These are phyloP conservation scores for Fusarium bactridioides DNA, from an alignment of 2,329 filamentous ascomycete species.

Conservation along the genomic window DNA sequence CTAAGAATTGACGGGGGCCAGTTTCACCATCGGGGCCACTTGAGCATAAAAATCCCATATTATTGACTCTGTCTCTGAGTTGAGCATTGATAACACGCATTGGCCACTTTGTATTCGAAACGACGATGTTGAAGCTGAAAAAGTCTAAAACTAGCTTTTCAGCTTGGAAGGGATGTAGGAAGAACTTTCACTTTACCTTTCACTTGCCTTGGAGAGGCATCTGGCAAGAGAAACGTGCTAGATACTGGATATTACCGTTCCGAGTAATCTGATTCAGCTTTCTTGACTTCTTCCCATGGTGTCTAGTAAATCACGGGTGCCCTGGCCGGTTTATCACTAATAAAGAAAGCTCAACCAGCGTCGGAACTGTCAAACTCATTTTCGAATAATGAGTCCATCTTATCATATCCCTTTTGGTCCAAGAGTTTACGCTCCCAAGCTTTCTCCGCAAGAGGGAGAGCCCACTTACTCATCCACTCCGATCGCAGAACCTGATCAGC, in stretches of 20 bases:
- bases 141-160: neutral
- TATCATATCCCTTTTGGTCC: neutral
- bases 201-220: fast-evolving
- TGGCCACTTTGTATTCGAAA: neutral
- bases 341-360: no score
- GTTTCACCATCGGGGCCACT: constrained; percentile 14
- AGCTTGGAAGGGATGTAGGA: neutral
- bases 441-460: neutral
- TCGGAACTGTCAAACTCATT: neutral
- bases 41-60: neutral
- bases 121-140: neutral
- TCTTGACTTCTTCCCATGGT: neutral
- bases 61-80: neutral
- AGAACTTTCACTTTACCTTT: neutral
- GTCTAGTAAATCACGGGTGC: neutral
- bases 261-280: neutral
- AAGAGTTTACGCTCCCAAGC: neutral
- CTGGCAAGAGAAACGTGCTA: neutral
- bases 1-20: neutral
- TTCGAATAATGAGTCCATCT: neutral
- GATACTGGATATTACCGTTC: neutral
- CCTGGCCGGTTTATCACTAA: no score
- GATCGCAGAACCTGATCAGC: neutral
- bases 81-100: neutral
- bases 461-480: neutral